These are phyloP conservation scores for Pythium periplocum DNA, from an alignment of 352 stramenopile genomes.

Conservation along the genomic window DNA sequence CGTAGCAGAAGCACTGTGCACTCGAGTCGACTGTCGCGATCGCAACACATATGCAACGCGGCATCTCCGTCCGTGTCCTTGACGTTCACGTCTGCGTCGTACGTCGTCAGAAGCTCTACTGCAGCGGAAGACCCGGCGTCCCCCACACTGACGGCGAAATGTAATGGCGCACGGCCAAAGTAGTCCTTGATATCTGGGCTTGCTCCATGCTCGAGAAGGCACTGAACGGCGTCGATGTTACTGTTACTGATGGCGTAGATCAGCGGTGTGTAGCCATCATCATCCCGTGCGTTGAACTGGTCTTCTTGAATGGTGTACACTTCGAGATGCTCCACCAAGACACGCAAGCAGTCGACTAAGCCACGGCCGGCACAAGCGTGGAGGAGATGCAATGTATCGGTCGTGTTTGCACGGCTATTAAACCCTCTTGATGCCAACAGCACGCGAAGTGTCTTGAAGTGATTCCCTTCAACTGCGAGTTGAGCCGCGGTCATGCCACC, in stretches of 20 bases:
- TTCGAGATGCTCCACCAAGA: slow-evolving; percentile 41
- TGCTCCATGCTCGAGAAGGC: slow-evolving; percentile 50
- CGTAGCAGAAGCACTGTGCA: slow-evolving; percentile 58
- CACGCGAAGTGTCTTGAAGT: slow-evolving; percentile 33
- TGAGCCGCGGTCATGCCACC: slow-evolving; percentile 43
- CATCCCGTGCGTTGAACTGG: slow-evolving; percentile 45
- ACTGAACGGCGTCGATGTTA: slow-evolving; percentile 38
- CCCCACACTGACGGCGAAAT: slow-evolving; percentile 44
- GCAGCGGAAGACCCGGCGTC: slow-evolving; percentile 24
- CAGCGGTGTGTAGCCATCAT: slow-evolving; percentile 73
- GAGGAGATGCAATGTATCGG: slow-evolving; percentile 42
- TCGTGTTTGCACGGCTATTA: slow-evolving; percentile 27
- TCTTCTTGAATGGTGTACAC: slow-evolving; percentile 12
- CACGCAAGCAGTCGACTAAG: slow-evolving; percentile 44
- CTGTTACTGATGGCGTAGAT: slow-evolving; percentile 72
- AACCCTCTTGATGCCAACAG: slow-evolving; percentile 53
- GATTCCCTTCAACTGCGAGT: slow-evolving; percentile 58
- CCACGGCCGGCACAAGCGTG: slow-evolving; percentile 60
- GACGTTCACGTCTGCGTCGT: slow-evolving; percentile 68
- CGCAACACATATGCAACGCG: slow-evolving; percentile 59
- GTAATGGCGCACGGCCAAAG: slow-evolving; percentile 60
- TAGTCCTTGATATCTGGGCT: slow-evolving; percentile 54
- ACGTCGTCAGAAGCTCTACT: slow-evolving; percentile 49
- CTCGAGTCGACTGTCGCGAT: slow-evolving; percentile 33
- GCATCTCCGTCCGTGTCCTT: slow-evolving; percentile 65